These are phyloP conservation scores for Cutaneotrichosporon cavernicola DNA, from an alignment of 1,284 basidiomycete genomes.

Conservation along the genomic window DNA sequence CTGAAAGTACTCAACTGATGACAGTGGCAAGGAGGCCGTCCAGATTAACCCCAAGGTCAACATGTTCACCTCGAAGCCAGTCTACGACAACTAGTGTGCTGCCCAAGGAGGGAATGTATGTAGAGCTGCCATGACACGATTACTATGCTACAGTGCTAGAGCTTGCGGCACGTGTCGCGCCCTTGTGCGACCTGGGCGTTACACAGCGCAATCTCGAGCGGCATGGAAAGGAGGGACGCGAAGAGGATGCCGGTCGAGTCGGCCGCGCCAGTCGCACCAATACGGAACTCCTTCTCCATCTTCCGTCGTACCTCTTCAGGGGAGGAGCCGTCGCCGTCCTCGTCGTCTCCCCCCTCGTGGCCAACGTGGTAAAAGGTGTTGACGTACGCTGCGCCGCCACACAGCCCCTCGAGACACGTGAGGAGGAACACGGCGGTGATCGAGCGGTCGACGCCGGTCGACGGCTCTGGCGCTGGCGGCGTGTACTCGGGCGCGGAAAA, in stretches of 20 bases:
- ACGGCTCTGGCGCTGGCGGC: constrained; percentile 24
- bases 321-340: constrained; percentile 56
- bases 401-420: constrained; percentile 79
- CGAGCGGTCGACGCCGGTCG: constrained; percentile 54
- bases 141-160: constrained; percentile 53
- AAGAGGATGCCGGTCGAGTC: constrained; percentile 64
- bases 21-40: constrained; percentile 43
- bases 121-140: constrained; percentile 6
- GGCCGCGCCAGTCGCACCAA: constrained; percentile 71
- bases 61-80: constrained; percentile 52
- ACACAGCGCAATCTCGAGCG: constrained; percentile 77
- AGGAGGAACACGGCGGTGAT: constrained; percentile 71
- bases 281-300: constrained; percentile 77
- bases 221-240: constrained; percentile 75
- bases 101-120: background rate
- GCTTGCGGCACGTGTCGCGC: constrained; percentile 67
- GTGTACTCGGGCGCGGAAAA: constrained; percentile 44
- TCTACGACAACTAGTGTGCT: constrained; percentile 34
- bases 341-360: constrained; percentile 58
- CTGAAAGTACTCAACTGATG: background rate
- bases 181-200: constrained; percentile 69
- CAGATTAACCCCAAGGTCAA: constrained; percentile 41
- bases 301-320: constrained; percentile 34
- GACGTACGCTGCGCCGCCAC: constrained; percentile 89
- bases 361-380: constrained; percentile 84